A percentile compares a stretch with the other conserved stretches of the same genome.
These are phyloP conservation scores for Stachybotrys elegans DNA, from an alignment of 2,329 filamentous ascomycete genomes.

Conservation along the genomic window DNA sequence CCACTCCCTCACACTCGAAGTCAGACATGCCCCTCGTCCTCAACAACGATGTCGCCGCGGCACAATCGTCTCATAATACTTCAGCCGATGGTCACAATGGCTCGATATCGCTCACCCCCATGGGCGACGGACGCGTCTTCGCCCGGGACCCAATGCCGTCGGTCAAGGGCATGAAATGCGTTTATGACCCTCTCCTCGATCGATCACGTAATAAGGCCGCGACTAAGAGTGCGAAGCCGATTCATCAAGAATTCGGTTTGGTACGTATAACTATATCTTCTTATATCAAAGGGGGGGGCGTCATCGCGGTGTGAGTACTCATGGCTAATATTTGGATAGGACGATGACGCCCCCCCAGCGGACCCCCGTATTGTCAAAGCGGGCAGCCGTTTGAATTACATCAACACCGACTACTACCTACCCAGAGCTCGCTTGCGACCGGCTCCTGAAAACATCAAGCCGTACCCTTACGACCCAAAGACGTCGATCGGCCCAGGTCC, in stretches of 20 bases:
- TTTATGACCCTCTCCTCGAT: slow-evolving; percentile 56
- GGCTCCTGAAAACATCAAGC: slow-evolving; percentile 73
- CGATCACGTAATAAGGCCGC: slow-evolving; percentile 42
- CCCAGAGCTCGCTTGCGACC: slow-evolving; percentile 66
- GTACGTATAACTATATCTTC: slow-evolving; percentile 51
- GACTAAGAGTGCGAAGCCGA: slow-evolving; percentile 54
- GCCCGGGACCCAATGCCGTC: slow-evolving; percentile 52
- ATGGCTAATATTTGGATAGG: slow-evolving; percentile 63
- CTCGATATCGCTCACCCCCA: slow-evolving; percentile 28
- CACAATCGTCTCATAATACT: slow-evolving; percentile 18
- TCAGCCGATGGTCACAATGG: slow-evolving; percentile 24
- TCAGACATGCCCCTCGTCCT: slow-evolving; percentile 50
- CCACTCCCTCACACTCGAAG: slow-evolving; percentile 44
- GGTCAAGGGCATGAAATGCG: slow-evolving; percentile 53
- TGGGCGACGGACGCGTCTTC: slow-evolving; percentile 38
- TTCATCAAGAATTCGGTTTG: slow-evolving; percentile 59
- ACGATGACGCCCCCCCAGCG: slow-evolving; percentile 71
- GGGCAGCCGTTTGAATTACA: slow-evolving; percentile 59
- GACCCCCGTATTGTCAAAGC: slow-evolving; percentile 75
- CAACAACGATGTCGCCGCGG: slow-evolving; percentile 33
- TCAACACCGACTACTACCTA: slow-evolving; percentile 64
- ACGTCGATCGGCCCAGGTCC: slow-evolving; percentile 86
- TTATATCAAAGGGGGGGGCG: slow-evolving; percentile 50
- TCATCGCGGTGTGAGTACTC: slow-evolving; percentile 49
- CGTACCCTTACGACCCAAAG: slow-evolving; percentile 74